Evolutionary conservation across 2,329 filamentous ascomycete genomes (phyloP), one percentile per base, ranked within the genome.

Genomic region (Phaeomoniella chlamydospora): DNA sequence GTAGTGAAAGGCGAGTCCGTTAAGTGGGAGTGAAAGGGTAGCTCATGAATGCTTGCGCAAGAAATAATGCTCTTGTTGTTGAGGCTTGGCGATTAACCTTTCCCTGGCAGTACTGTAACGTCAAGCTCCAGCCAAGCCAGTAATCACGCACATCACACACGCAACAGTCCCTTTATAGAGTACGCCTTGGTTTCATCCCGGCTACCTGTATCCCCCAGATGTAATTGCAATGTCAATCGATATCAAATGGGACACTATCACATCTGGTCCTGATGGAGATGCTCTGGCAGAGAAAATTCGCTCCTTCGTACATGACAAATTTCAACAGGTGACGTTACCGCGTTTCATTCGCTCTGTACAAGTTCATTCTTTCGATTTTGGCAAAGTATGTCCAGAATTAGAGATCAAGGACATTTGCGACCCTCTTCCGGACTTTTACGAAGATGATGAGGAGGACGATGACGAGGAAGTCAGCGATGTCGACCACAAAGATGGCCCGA

Each of bases 391-490:
- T 29, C 90, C 90, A 2, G 73, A 82, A 47, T 72, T 98, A 30
- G 85, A 92, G 53, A 78, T 98, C 50, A 96, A 94, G 60, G 90
- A 96, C 56, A 87, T 98, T 41, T 92, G 88, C 48, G 87, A 98
- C 54, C 90, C 90, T 2, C 70, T 96, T 39, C 79, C 86, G 1
- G 90, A 98, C 50, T 98, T 98, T 53, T 98, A 98, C 64, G 90
- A 94, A 26, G 79, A 80, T 40, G 70, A 72, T 15, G 66, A 72
- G 16, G 70, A 72, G 29, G 69, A 65, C 26, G 70, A 75, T 10
- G 66, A 67, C 6, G 58, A 59, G 4, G 65, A 62, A 2, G 66
- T 68, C 2, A 61, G 63, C 2, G 50, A 49, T 0, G 55, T 33
- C 16, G 38, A 37, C 4, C 26, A 30, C 12, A 17, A 13, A 39